phyloP scores from a whole-genome alignment of 2,329 filamentous ascomycete genomes.

The Curvularia verruculosa region DNA sequence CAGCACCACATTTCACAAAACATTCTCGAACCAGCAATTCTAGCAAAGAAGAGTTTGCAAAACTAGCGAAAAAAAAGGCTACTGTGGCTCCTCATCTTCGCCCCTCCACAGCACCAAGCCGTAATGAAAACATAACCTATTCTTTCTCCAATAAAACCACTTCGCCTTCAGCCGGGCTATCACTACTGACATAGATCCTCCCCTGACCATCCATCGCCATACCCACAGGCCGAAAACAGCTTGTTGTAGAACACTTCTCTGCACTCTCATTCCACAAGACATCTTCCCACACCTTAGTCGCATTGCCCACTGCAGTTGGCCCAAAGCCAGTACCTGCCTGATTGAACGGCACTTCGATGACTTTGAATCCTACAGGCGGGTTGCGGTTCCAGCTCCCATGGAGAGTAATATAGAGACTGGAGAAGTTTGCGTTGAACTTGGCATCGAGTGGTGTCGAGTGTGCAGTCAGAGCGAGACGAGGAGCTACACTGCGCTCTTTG shows the following conservation, averaged over 20 bases:
- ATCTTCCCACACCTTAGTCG: slow-evolving; percentile 26
- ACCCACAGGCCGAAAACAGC: slow-evolving; percentile 39
- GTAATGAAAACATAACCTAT: neutral
- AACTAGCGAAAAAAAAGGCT: too few species aligned
- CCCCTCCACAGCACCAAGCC: neutral
- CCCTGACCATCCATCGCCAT: slow-evolving; percentile 34
- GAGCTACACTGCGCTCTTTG: slow-evolving; percentile 20
- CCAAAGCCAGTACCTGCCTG: slow-evolving; percentile 19
- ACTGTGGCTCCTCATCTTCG: too few species aligned
- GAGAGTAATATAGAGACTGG: slow-evolving; percentile 35
- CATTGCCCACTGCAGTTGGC: slow-evolving; percentile 17
- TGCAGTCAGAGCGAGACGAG: slow-evolving; percentile 29
- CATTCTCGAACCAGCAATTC: too few species aligned
- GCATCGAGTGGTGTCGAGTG: slow-evolving; percentile 41
- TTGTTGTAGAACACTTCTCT: slow-evolving; percentile 35
- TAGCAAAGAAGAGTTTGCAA: too few species aligned
- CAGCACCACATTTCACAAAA: too few species aligned
- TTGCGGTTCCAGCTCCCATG: slow-evolving; percentile 40
- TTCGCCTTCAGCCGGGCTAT: slow-evolving; percentile 37
- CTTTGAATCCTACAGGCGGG: slow-evolving; percentile 31
- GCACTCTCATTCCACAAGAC: slow-evolving; percentile 34
- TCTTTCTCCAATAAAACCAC: slow-evolving; percentile 33
- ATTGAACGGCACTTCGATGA: slow-evolving; percentile 32
- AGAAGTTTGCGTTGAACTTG: slow-evolving; percentile 32
- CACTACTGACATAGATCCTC: slow-evolving; percentile 41